These are phyloP conservation scores for Neopestalotiopsis clavispora DNA, from an alignment of 2,329 filamentous ascomycete species.

Conservation along the genomic window DNA sequence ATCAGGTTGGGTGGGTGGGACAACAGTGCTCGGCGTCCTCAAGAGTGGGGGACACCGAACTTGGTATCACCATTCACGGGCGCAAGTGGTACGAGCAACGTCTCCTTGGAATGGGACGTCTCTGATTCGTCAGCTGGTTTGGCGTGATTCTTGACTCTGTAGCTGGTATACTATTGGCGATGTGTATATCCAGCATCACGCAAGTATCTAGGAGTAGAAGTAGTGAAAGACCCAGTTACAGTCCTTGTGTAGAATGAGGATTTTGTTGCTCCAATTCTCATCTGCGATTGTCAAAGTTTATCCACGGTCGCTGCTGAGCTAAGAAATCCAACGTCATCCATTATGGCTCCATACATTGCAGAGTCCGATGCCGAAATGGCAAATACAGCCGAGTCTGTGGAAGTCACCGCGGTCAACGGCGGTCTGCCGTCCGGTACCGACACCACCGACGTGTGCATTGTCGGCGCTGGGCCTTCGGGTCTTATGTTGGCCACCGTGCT, in stretches of 20 bases:
- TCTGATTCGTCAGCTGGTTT: neutral
- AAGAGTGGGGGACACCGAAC: neutral
- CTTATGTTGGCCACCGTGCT: slow-evolving; percentile 58
- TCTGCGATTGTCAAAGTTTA: neutral
- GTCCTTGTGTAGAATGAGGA: neutral
- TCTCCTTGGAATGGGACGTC: neutral
- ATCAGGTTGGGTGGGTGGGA: neutral
- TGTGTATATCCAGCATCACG: neutral
- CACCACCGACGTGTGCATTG: slow-evolving; percentile 49
- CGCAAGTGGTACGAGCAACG: neutral
- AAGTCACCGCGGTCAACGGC: neutral
- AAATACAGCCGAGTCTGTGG: neutral
- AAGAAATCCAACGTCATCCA: neutral
- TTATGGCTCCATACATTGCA: slow-evolving; percentile 10
- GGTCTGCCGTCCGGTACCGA: slow-evolving; percentile 25
- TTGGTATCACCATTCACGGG: neutral
- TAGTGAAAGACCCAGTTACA: neutral
- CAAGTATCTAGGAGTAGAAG: neutral
- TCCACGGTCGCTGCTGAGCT: neutral
- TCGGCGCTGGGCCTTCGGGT: slow-evolving; percentile 61
- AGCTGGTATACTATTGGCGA: neutral
- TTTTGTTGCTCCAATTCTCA: neutral
- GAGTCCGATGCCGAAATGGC: slow-evolving; percentile 9
- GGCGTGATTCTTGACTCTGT: neutral
- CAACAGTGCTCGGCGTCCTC: neutral